A percentile compares a stretch with the other conserved stretches of the same genome.
phyloP scores from a whole-genome alignment of 225 moss, liverwort and hornwort species.

The Marchantia paleacea region DNA sequence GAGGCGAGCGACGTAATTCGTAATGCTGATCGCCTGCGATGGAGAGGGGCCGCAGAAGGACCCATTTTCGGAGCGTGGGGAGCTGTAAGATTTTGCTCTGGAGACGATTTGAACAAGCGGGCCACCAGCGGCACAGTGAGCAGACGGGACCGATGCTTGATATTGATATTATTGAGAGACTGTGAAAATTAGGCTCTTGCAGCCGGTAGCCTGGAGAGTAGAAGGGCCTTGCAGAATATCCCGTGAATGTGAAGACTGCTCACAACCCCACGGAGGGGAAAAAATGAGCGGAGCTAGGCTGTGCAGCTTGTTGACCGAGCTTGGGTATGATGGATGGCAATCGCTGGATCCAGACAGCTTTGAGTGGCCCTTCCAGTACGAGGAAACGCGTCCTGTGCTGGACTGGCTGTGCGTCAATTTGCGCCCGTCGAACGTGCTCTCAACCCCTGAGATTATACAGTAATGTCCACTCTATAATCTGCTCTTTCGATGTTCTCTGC shows the following conservation, averaged over 20 bases:
- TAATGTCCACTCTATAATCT: conserved; percentile 29
- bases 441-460: conserved; percentile 76
- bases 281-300: conserved; percentile 92
- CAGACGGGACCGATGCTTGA: not conserved
- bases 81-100: not conserved
- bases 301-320: conserved; percentile 75
- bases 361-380: conserved; percentile 98
- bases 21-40: conserved; percentile 12
- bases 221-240: not conserved
- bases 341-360: conserved; percentile 90
- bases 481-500: not conserved
- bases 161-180: not conserved
- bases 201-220: not conserved
- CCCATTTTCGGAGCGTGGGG: not conserved
- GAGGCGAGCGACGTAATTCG: not conserved
- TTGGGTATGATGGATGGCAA: conserved; percentile 97
- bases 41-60: not conserved
- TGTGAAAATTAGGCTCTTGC: not conserved
- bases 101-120: not conserved
- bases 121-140: not conserved
- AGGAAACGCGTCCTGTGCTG: conserved; percentile 79
- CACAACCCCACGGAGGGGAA: not conserved
- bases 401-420: conserved; percentile 95
- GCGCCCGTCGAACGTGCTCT: conserved; percentile 85
- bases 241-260: not conserved